Percentiles rank a stretch among this genome's conserved stretches.
Evolutionary conservation across 2,329 filamentous ascomycete genomes (phyloP).

Genomic region (Metarhizium album): DNA sequence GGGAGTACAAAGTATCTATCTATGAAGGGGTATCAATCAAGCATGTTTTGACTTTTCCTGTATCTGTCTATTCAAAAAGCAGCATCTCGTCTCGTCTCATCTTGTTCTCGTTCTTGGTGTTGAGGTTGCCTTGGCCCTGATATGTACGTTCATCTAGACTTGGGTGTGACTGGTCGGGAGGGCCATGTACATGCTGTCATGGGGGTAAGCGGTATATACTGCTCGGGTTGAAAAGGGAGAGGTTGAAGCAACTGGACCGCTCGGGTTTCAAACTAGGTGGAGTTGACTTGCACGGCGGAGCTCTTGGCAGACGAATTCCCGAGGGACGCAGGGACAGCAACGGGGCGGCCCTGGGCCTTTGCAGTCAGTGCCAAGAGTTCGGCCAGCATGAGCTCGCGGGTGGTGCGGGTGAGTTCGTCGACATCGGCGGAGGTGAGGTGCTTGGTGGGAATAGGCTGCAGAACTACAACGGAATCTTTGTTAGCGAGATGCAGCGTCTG

Average conservation of each 20-base stretch:
- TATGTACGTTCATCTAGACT: background rate
- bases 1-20: background rate
- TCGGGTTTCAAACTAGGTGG: constrained; percentile 4
- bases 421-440: constrained; percentile 67
- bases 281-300: constrained; percentile 18
- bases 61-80: background rate
- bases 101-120: background rate
- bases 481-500: background rate
- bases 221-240: too few relatives aligned
- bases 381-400: constrained; percentile 64
- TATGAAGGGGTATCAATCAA: constrained; percentile 8
- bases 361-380: constrained; percentile 47
- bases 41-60: constrained; percentile 1
- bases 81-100: background rate
- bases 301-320: constrained; percentile 15
- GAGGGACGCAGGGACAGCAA: constrained; percentile 19
- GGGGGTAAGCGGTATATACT: background rate
- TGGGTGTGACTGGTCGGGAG: background rate
- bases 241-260: too few relatives aligned
- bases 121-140: background rate
- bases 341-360: constrained; percentile 32
- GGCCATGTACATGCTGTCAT: background rate
- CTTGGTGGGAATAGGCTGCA: constrained; percentile 70
- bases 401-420: constrained; percentile 56
- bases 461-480: constrained; percentile 36